Evolutionary conservation across 768 basidiomycete species (phyloP).

Genomic region (Cyclocybe aegerita): DNA sequence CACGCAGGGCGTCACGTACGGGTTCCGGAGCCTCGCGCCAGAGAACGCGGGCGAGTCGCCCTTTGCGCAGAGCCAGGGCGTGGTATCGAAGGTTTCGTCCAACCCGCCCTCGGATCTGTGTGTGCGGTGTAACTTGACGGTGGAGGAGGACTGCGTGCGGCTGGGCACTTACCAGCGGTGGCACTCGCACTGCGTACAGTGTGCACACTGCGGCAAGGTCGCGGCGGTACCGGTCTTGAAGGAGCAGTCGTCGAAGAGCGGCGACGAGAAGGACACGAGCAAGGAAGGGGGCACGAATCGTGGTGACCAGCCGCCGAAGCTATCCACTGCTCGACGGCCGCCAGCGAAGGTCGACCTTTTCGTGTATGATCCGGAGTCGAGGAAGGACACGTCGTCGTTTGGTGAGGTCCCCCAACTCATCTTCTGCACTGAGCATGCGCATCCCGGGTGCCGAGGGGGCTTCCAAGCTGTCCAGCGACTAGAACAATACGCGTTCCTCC

Average conservation of each 20-base stretch:
- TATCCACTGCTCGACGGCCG: slow-evolving; percentile 65
- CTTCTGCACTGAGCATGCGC: slow-evolving; percentile 77
- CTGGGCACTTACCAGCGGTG: slow-evolving; percentile 95
- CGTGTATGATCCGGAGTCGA: slow-evolving; percentile 70
- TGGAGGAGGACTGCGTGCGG: slow-evolving; percentile 96
- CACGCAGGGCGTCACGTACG: slow-evolving; percentile 88
- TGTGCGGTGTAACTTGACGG: slow-evolving; percentile 82
- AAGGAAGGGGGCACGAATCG: slow-evolving; percentile 22
- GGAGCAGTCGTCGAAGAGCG: slow-evolving; percentile 52
- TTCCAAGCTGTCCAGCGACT: slow-evolving; percentile 92
- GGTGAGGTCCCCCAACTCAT: slow-evolving; percentile 73
- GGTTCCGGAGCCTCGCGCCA: slow-evolving; percentile 88
- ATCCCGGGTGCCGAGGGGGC: slow-evolving; percentile 63
- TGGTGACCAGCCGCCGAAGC: slow-evolving; percentile 49
- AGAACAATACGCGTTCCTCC: slow-evolving; percentile 96
- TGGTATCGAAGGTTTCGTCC: slow-evolving; percentile 50
- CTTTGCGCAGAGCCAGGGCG: slow-evolving; percentile 53
- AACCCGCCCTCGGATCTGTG: slow-evolving; percentile 90
- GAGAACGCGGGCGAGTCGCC: slow-evolving; percentile 90
- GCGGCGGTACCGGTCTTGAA: slow-evolving; percentile 63
- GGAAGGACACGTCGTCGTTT: slow-evolving; percentile 67
- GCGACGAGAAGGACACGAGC: slow-evolving; percentile 49
- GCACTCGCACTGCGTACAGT: slow-evolving; percentile 95
- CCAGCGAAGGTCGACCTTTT: slow-evolving; percentile 83
- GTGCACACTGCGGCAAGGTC: slow-evolving; percentile 73